Percentiles rank a stretch among this genome's conserved stretches.
These are phyloP conservation scores for Solanum bulbocastanum DNA, from an alignment of 257 asterid genomes.

Conservation along the genomic window DNA sequence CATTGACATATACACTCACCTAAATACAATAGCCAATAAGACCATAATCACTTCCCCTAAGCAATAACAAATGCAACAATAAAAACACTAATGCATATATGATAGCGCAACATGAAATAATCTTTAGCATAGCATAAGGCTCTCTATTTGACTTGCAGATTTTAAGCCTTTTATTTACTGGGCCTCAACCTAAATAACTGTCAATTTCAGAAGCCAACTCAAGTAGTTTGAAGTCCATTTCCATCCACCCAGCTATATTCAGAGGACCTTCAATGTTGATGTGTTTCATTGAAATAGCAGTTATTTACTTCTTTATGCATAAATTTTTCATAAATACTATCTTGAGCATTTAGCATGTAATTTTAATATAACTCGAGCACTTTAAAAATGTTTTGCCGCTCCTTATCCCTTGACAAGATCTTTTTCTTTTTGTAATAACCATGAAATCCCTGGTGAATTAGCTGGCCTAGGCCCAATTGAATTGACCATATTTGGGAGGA, in stretches of 20 bases:
- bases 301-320: neutral
- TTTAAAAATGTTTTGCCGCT: neutral
- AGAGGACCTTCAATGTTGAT: neutral
- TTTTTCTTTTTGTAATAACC: neutral
- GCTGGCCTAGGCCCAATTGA: neutral
- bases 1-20: neutral
- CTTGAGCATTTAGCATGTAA: neutral
- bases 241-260: neutral
- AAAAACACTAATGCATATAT: neutral
- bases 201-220: neutral
- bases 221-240: neutral
- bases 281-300: neutral
- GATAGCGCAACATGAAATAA: neutral
- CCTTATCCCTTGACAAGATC: neutral
- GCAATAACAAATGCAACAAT: neutral
- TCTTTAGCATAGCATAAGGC: neutral
- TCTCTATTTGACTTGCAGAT: neutral
- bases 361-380: neutral
- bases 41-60: neutral
- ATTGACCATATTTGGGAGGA: neutral
- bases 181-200: neutral
- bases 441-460: neutral
- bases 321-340: neutral
- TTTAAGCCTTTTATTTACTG: neutral
- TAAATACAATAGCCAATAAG: neutral